phyloP scores from a whole-genome alignment of 306 rosid genomes.

The Canavalia ensiformis region DNA sequence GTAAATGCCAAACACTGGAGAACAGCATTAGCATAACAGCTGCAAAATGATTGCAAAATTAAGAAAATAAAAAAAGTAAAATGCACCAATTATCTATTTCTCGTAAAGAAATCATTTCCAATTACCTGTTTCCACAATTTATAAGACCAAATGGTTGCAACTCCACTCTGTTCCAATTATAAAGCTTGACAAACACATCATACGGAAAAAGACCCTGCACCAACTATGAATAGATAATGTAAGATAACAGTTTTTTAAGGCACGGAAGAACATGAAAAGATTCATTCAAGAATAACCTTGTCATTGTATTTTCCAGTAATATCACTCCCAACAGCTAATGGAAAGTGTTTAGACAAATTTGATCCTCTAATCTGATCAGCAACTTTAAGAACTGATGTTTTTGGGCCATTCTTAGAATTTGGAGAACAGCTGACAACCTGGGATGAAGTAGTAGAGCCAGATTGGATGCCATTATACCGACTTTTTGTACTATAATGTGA shows the following conservation, averaged over 20 bases:
- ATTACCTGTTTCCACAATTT: slow-evolving; percentile 93
- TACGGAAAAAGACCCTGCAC: slow-evolving; percentile 82
- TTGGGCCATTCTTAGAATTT: slow-evolving; percentile 65
- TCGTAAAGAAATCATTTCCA: slow-evolving; percentile 3
- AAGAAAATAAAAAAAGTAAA: background rate
- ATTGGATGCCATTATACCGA: slow-evolving; percentile 54
- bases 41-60: slow-evolving; percentile 49
- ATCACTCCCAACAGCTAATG: slow-evolving; percentile 56
- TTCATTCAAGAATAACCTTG: slow-evolving; percentile 61
- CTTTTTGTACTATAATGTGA: slow-evolving; percentile 49
- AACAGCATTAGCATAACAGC: slow-evolving; percentile 91
- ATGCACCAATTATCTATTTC: slow-evolving; percentile 6
- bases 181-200: slow-evolving; percentile 81
- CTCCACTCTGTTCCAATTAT: slow-evolving; percentile 75
- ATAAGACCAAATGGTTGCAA: slow-evolving; percentile 81
- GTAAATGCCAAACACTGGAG: slow-evolving; percentile 91
- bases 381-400: slow-evolving; percentile 66
- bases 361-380: slow-evolving; percentile 78
- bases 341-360: slow-evolving; percentile 58
- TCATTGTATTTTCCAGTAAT: slow-evolving; percentile 65
- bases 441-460: slow-evolving; percentile 56
- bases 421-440: slow-evolving; percentile 54
- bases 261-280: slow-evolving; percentile 9
- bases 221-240: slow-evolving; percentile 31
- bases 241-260: slow-evolving; percentile 29